Conservation (phyloP, 106 monocot species). For the Phalaenopsis equestris region DNA sequence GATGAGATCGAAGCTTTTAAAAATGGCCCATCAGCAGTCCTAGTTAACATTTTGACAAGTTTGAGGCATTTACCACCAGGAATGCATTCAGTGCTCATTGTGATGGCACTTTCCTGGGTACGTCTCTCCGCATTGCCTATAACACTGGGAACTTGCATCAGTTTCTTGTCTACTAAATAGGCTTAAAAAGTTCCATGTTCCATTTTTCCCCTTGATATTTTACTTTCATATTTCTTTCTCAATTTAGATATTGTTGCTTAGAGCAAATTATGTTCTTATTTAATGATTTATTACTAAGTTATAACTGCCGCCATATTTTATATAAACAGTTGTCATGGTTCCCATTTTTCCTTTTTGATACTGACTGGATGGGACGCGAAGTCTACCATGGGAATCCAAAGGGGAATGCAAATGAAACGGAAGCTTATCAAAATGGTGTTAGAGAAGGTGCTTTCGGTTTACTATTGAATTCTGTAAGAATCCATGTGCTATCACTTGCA, state of each 20-base stretch:
- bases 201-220: neutral
- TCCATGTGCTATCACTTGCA: conserved; percentile 16
- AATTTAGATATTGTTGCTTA: neutral
- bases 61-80: conserved; percentile 89
- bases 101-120: conserved; percentile 99
- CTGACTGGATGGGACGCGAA: conserved; percentile 99
- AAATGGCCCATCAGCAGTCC: conserved; percentile 73
- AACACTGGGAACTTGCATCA: neutral
- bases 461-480: conserved; percentile 99
- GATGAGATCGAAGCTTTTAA: conserved; percentile 29
- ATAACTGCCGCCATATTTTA: neutral
- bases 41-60: conserved; percentile 91
- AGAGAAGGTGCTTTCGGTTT: conserved; percentile 99
- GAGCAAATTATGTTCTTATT: neutral
- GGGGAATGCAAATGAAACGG: conserved; percentile 33
- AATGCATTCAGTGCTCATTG: conserved; percentile 90
- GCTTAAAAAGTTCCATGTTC: conserved; percentile 1
- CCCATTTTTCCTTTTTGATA: conserved; percentile 98
- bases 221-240: neutral
- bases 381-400: conserved; percentile 95
- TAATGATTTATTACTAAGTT: neutral
- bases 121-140: conserved; percentile 8
- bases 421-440: conserved; percentile 75
- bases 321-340: conserved; percentile 85
- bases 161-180: neutral